phyloP scores from a whole-genome alignment of 2,329 filamentous ascomycete genomes.

The Gyromitra esculenta region DNA sequence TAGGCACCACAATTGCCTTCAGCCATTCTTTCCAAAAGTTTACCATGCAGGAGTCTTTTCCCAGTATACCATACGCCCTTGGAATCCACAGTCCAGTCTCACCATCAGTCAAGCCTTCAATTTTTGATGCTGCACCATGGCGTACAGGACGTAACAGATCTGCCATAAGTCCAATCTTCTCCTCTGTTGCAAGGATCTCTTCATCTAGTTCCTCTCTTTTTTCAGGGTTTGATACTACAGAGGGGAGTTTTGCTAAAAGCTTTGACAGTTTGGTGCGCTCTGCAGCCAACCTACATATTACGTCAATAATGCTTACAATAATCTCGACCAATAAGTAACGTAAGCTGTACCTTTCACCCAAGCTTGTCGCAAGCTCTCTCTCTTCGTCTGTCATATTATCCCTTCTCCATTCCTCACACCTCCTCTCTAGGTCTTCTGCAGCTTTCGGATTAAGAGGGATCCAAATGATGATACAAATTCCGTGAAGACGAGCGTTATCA shows the following conservation, averaged over 20 bases:
- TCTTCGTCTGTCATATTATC: constrained; percentile 89
- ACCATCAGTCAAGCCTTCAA: constrained; percentile 92
- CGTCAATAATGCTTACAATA: constrained; percentile 35
- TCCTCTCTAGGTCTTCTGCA: constrained; percentile 82
- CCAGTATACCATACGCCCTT: constrained; percentile 89
- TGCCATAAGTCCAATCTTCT: constrained; percentile 96
- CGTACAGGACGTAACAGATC: constrained; percentile 91
- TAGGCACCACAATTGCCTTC: constrained; percentile 89
- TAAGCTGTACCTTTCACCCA: constrained; percentile 71
- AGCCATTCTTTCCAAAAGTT: constrained; percentile 99
- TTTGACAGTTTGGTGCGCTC: constrained; percentile 92
- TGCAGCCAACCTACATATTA: constrained; percentile 70
- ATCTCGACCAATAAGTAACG: constrained; percentile 18
- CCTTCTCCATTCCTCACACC: constrained; percentile 86
- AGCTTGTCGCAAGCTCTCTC: constrained; percentile 86
- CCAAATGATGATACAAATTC: constrained; percentile 92
- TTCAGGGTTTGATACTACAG: constrained; percentile 78
- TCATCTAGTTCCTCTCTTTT: constrained; percentile 88
- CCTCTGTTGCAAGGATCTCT: constrained; percentile 92
- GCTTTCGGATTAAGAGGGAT: constrained; percentile 82
- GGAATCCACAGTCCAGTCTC: constrained; percentile 97
- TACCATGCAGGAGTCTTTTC: constrained; percentile 81
- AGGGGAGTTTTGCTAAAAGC: constrained; percentile 82
- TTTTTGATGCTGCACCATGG: constrained; percentile 94
- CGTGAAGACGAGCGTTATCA: constrained; percentile 90